phyloP scores from a whole-genome alignment of 306 rosid genomes.

The Citrullus colocynthis region DNA sequence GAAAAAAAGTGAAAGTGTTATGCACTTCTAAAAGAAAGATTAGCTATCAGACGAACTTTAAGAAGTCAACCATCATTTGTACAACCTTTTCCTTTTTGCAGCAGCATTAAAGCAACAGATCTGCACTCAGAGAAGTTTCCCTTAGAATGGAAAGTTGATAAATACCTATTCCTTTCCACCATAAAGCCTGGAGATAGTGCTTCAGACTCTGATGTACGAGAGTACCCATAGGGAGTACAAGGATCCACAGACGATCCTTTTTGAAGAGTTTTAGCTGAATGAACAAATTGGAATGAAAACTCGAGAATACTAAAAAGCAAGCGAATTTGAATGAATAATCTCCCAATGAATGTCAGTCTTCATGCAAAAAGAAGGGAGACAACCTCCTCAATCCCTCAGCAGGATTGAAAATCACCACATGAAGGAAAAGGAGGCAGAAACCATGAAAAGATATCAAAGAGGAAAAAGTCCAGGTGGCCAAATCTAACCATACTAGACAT shows the following conservation, averaged over 20 bases:
- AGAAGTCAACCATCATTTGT: background rate
- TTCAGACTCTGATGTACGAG: constrained; percentile 25
- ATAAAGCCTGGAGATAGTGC: constrained; percentile 39
- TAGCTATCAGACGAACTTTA: background rate
- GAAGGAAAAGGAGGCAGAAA: background rate
- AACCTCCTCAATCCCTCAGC: background rate
- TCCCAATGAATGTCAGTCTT: background rate
- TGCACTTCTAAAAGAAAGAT: constrained; percentile 8
- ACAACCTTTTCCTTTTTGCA: constrained; percentile 85
- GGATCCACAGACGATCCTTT: constrained; percentile 49
- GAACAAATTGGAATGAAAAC: background rate
- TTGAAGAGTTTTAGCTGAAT: constrained; percentile 55
- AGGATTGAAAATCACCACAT: background rate
- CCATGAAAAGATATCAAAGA: background rate
- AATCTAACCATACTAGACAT: background rate
- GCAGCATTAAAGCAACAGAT: constrained; percentile 60
- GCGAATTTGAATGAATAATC: background rate
- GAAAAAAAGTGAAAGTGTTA: constrained; percentile 9
- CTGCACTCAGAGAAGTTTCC: constrained; percentile 92
- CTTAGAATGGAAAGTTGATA: constrained; percentile 37
- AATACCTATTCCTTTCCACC: constrained; percentile 21
- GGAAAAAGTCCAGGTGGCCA: background rate
- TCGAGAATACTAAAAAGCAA: background rate
- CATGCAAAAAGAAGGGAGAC: background rate
- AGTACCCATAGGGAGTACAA: constrained; percentile 78